Conservation (phyloP, 1,139 yeast genomes). For the Suhomyces atakaporum region DNA sequence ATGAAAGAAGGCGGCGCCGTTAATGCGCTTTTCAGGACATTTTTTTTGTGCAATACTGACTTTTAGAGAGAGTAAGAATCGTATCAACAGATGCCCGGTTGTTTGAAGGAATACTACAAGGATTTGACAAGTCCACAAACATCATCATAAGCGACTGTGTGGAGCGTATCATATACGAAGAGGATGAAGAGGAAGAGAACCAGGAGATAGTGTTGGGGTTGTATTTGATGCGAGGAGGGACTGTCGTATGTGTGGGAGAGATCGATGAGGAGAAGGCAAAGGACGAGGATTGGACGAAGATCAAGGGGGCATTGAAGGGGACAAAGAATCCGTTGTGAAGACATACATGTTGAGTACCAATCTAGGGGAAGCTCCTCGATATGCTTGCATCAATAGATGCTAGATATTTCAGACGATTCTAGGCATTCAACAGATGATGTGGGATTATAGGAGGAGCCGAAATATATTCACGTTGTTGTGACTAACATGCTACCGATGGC, state of each 20-base stretch:
- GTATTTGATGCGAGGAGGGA: slow-evolving; percentile 78
- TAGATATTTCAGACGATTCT: too few relatives aligned
- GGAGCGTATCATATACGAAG: slow-evolving; percentile 48
- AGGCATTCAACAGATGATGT: too few relatives aligned
- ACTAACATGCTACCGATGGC: too few relatives aligned
- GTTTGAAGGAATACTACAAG: slow-evolving; percentile 71
- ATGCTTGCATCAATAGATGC: too few relatives aligned
- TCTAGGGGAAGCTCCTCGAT: too few relatives aligned
- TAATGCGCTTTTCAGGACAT: too few relatives aligned
- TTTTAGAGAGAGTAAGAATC: slow-evolving; percentile 59
- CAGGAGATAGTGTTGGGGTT: slow-evolving; percentile 58
- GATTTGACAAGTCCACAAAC: slow-evolving; percentile 82
- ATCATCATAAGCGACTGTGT: slow-evolving; percentile 62
- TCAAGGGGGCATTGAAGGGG: slow-evolving; percentile 43
- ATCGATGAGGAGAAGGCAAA: slow-evolving; percentile 56
- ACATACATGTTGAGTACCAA: too few relatives aligned
- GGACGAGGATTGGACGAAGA: slow-evolving; percentile 58
- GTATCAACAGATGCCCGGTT: slow-evolving; percentile 83
- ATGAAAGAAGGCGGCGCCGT: too few relatives aligned
- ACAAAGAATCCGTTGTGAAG: slow-evolving; percentile 45
- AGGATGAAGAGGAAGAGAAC: slow-evolving; percentile 47
- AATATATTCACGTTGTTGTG: too few relatives aligned
- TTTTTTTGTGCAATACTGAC: slow-evolving; percentile 42
- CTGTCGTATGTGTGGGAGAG: slow-evolving; percentile 75
- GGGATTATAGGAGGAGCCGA: too few relatives aligned